Percentiles rank a stretch among this genome's conserved stretches.
Conservation (phyloP, 1,139 yeast species). For the Nadsonia starkeyi-henricii region DNA sequence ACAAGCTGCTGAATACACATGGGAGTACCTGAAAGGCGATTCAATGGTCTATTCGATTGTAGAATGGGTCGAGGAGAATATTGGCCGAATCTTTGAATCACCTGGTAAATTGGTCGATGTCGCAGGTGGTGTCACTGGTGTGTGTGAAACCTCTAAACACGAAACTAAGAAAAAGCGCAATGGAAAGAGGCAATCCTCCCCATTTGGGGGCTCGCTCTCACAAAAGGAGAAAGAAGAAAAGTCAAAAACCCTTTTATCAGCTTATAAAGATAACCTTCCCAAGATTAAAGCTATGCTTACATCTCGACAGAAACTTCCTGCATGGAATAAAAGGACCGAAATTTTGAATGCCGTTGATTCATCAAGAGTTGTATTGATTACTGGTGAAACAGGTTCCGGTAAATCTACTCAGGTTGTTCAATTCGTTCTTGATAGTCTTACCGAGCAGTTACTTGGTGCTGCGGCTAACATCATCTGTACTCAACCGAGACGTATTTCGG, state of each 20-base stretch:
- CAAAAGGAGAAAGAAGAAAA: background rate
- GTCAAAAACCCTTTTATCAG: conserved; percentile 3
- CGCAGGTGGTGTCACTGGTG: conserved; percentile 10
- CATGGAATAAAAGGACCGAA: conserved; percentile 54
- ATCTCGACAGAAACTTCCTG: conserved; percentile 53
- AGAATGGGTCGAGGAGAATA: conserved; percentile 64
- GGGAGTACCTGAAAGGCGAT: conserved; percentile 44
- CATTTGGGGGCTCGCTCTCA: background rate
- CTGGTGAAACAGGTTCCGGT: conserved; percentile 97
- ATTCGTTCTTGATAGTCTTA: conserved; percentile 54
- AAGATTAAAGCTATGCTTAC: conserved; percentile 23
- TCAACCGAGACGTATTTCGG: conserved; percentile 91
- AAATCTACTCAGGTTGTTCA: conserved; percentile 90
- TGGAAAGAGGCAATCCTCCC: background rate
- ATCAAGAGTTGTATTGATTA: conserved; percentile 59
- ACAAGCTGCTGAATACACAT: conserved; percentile 26
- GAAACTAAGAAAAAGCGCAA: background rate
- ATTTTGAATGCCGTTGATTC: conserved; percentile 42
- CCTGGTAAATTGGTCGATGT: conserved; percentile 31
- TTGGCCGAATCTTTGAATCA: conserved; percentile 40
- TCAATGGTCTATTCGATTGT: conserved; percentile 49
- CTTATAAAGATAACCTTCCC: conserved; percentile 7
- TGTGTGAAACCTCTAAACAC: conserved; percentile 4
- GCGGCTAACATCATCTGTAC: conserved; percentile 62
- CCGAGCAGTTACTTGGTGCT: conserved; percentile 28